Evolutionary conservation across 495 filamentous ascomycete genomes (phyloP).

Genomic region (Pseudoneurospora amorphoporcata): DNA sequence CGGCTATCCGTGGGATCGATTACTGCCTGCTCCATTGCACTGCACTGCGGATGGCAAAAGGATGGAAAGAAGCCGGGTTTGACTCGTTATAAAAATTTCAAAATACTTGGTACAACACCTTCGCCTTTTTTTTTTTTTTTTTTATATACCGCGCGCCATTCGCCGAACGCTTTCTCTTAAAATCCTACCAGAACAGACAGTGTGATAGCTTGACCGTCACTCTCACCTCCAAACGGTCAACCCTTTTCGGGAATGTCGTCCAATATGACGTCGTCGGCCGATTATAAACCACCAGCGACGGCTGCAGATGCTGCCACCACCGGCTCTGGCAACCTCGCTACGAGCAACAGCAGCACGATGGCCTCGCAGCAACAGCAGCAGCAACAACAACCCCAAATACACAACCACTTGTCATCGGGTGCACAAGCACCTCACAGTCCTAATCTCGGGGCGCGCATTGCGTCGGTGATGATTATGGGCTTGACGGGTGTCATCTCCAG

Average conservation of each 20-base stretch:
- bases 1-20: not conserved
- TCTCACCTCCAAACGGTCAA: not conserved
- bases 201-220: not conserved
- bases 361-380: not conserved
- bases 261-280: not conserved
- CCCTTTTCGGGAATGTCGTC: not conserved
- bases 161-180: not conserved
- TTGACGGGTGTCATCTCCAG: slow-evolving; percentile 33
- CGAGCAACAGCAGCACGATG: not conserved
- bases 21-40: not conserved
- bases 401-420: not conserved
- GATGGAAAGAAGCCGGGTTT: not conserved
- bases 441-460: slow-evolving; percentile 42
- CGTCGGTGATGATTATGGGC: slow-evolving; percentile 46
- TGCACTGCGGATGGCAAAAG: not conserved
- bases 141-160: not conserved
- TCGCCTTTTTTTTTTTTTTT: not conserved
- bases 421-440: slow-evolving; percentile 21
- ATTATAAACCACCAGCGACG: not conserved
- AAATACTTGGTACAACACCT: not conserved
- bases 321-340: not conserved
- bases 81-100: not conserved
- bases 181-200: not conserved
- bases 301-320: slow-evolving; percentile 3
- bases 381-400: not conserved